Base-by-base conservation (phyloP, 441 rosid species). In the Corymbia citriodora region DNA sequence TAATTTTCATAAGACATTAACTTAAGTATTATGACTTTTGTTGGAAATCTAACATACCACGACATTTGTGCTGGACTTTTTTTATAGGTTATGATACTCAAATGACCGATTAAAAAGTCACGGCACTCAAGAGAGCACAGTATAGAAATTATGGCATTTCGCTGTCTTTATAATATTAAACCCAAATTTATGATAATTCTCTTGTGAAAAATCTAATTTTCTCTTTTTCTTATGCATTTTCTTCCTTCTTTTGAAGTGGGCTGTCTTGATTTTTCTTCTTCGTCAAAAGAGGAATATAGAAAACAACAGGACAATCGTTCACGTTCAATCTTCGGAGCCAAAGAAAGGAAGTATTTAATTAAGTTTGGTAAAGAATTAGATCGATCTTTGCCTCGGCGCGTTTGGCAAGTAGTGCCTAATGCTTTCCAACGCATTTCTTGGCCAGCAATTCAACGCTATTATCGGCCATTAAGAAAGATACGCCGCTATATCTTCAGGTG, bases 121-220 rank as follows among this genome's bases (percentile, higher is more conserved):
- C 23, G 29, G 1, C n/a, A 74, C 3, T 12, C 6, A 21, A 4
- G 0, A 11, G 14, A 7, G 15, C 2, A 0, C 2, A 1, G 2
- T 33, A 36, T 2, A 9, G 18, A 72, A 72, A 15, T 11, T 45
- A 4, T 79, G 10, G n/a, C 18, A 45, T 45, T 17, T 33, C 2
- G 4, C 18, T 15, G 16, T 61, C 31, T 61, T 27, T 29, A 12
- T 13, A 27, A 13, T 61, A 27, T 61, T 61, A 61, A 61, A 61
- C 8, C 68, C 31, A 33, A 70, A 31, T 45, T 70, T 21, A 74
- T 74, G 50, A 74, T 74, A 11, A 40, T 36, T 40, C 83, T 74
- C 29, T 10, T 23, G 48, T 74, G 29, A 72, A 72, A 19, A 36
- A 2, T 19, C 50, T 74, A 19, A 40, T 21, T 6, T 40, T 79